Conservation (phyloP, 2,329 filamentous ascomycete genomes). For the Dothistroma pini region DNA sequence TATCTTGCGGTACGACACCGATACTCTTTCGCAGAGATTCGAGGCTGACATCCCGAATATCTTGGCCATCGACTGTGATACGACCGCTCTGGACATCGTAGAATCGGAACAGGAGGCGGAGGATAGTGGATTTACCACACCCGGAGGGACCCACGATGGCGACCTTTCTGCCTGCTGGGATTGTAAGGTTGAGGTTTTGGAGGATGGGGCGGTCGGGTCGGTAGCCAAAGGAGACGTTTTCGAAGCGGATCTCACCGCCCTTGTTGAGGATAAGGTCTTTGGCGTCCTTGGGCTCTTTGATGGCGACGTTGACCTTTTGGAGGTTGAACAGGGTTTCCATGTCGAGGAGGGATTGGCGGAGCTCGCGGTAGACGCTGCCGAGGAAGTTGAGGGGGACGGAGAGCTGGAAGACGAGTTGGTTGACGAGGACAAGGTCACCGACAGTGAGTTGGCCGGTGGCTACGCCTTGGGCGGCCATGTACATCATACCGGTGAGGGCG, state of each 20-base stretch:
- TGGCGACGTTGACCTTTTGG: slow-evolving; percentile 89
- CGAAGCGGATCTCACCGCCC: slow-evolving; percentile 87
- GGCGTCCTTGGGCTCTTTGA: slow-evolving; percentile 73
- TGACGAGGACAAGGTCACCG: slow-evolving; percentile 97
- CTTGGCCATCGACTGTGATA: slow-evolving; percentile 89
- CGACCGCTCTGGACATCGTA: slow-evolving; percentile 84
- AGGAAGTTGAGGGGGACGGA: slow-evolving; percentile 96
- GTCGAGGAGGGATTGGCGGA: slow-evolving; percentile 89
- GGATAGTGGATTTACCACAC: slow-evolving; percentile 91
- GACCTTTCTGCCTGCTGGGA: slow-evolving; percentile 93
- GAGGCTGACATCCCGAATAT: slow-evolving; percentile 76
- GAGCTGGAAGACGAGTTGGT: slow-evolving; percentile 96
- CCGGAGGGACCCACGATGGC: slow-evolving; percentile 93
- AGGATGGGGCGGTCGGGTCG: slow-evolving; percentile 82
- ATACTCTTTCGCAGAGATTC: slow-evolving; percentile 82
- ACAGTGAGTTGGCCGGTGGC: slow-evolving; percentile 78
- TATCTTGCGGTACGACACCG: slow-evolving; percentile 95
- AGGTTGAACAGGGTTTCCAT: slow-evolving; percentile 99
- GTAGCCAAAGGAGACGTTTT: slow-evolving; percentile 94
- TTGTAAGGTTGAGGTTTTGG: slow-evolving; percentile 77
- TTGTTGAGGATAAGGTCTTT: slow-evolving; percentile 66
- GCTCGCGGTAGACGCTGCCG: slow-evolving; percentile 94
- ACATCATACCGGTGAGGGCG: slow-evolving; percentile 97
- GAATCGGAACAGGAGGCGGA: slow-evolving; percentile 87
- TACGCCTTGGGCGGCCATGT: slow-evolving; percentile 86